Percentiles rank a stretch among this genome's conserved stretches.
Evolutionary conservation across 805 yeast species (phyloP).

Genomic region (Zygosaccharomyces gambellarensis): DNA sequence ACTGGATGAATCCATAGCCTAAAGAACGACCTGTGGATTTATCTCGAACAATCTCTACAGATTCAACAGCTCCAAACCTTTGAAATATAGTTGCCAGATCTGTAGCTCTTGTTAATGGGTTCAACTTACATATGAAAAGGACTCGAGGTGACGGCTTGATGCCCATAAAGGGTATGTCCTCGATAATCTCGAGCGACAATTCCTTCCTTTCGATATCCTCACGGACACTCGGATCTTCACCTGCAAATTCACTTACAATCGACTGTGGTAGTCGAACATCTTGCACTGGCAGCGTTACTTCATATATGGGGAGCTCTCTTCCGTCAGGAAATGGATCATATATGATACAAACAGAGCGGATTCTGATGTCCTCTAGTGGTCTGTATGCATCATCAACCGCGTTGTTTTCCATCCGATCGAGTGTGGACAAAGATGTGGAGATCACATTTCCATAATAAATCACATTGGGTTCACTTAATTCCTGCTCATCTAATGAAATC

Average conservation of each 20-base stretch:
- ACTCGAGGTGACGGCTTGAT: constrained; percentile 58
- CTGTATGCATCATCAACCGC: constrained; percentile 38
- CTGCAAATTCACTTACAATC: constrained; percentile 20
- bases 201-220: constrained; percentile 41
- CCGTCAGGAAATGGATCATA: constrained; percentile 47
- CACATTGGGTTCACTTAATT: constrained; percentile 8
- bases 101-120: constrained; percentile 54
- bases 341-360: constrained; percentile 46
- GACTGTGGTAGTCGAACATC: constrained; percentile 33
- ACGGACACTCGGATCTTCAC: constrained; percentile 27
- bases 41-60: constrained; percentile 51
- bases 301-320: constrained; percentile 28
- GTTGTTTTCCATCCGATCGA: constrained; percentile 42
- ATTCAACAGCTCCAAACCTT: constrained; percentile 53
- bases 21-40: constrained; percentile 44
- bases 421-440: constrained; percentile 45
- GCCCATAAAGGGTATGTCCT: constrained; percentile 56
- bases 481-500: constrained; percentile 11
- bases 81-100: constrained; percentile 53
- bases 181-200: constrained; percentile 56
- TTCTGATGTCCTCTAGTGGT: constrained; percentile 48
- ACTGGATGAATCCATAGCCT: constrained; percentile 64
- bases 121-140: constrained; percentile 58
- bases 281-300: constrained; percentile 37
- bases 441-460: constrained; percentile 45